Conservation (phyloP, 441 rosid species). For the Bruguiera hainesii region DNA sequence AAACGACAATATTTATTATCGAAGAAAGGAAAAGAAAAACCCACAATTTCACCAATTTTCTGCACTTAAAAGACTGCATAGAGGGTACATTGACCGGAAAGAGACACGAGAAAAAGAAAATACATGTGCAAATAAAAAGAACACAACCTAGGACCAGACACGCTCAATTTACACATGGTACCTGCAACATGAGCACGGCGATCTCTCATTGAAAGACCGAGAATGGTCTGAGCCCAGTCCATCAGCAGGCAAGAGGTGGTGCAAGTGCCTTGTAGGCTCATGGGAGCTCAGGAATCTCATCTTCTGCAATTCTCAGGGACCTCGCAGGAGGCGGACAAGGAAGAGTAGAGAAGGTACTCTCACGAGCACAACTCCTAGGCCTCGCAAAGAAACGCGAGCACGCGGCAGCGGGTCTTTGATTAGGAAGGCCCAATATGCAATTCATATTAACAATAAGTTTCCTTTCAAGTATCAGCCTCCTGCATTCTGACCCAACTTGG, state of each 20-base stretch:
- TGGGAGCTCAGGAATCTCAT: slow-evolving; percentile 20
- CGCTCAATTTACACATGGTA: background rate
- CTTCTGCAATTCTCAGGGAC: background rate
- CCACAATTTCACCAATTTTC: no score
- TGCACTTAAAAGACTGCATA: no score
- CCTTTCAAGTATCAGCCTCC: slow-evolving; percentile 9
- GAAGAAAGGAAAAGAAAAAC: no score
- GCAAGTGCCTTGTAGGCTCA: slow-evolving; percentile 18
- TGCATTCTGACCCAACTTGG: slow-evolving; percentile 19
- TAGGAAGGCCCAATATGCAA: slow-evolving; percentile 17
- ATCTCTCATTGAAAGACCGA: background rate
- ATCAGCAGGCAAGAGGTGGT: background rate
- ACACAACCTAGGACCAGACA: no score
- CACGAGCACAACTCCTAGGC: slow-evolving; percentile 12
- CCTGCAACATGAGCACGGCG: background rate
- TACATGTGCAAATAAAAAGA: no score
- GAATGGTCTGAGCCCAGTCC: background rate
- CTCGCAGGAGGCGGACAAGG: slow-evolving; percentile 14
- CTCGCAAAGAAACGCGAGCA: slow-evolving; percentile 16
- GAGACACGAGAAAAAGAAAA: no score
- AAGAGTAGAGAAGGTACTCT: slow-evolving; percentile 9
- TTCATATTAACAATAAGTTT: slow-evolving; percentile 12
- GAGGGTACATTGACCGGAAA: no score
- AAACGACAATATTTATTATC: no score
- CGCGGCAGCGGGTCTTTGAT: slow-evolving; percentile 17